Evolutionary conservation across 1,139 yeast genomes (phyloP).

Genomic region (Eremothecium coryli): DNA sequence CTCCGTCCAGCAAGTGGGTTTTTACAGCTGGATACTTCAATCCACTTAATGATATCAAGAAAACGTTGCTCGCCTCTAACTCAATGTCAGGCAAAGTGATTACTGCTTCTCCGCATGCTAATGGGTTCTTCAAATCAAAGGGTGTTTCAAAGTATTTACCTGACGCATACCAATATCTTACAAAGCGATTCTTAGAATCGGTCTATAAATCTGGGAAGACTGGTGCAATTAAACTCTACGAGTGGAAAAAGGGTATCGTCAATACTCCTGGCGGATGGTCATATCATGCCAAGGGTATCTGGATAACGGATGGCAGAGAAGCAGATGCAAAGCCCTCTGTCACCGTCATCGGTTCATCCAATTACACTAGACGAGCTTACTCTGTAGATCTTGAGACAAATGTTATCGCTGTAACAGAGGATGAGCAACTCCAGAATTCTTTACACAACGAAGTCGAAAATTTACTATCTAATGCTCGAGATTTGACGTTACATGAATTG

Average conservation of each 20-base stretch:
- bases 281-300: slow-evolving; percentile 95
- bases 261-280: slow-evolving; percentile 88
- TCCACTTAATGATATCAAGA: slow-evolving; percentile 67
- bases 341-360: slow-evolving; percentile 85
- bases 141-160: slow-evolving; percentile 83
- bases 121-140: slow-evolving; percentile 78
- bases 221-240: slow-evolving; percentile 48
- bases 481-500: slow-evolving; percentile 50
- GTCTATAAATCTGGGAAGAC: slow-evolving; percentile 40
- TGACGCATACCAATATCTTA: slow-evolving; percentile 73
- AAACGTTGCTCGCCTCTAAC: slow-evolving; percentile 48
- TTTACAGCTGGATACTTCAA: slow-evolving; percentile 97
- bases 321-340: slow-evolving; percentile 52
- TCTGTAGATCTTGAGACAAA: slow-evolving; percentile 82
- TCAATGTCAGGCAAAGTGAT: slow-evolving; percentile 60
- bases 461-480: slow-evolving; percentile 44
- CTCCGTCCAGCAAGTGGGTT: slow-evolving; percentile 59
- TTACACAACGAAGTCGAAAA: slow-evolving; percentile 60
- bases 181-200: slow-evolving; percentile 56
- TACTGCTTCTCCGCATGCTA: slow-evolving; percentile 88
- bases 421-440: slow-evolving; percentile 44
- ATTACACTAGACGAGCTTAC: slow-evolving; percentile 86
- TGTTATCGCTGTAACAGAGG: slow-evolving; percentile 67
- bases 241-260: slow-evolving; percentile 84
- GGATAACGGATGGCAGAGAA: slow-evolving; percentile 55